Evolutionary conservation across 192 early-diverging fungal genomes (phyloP).

Genomic region (Gigaspora rosea): DNA sequence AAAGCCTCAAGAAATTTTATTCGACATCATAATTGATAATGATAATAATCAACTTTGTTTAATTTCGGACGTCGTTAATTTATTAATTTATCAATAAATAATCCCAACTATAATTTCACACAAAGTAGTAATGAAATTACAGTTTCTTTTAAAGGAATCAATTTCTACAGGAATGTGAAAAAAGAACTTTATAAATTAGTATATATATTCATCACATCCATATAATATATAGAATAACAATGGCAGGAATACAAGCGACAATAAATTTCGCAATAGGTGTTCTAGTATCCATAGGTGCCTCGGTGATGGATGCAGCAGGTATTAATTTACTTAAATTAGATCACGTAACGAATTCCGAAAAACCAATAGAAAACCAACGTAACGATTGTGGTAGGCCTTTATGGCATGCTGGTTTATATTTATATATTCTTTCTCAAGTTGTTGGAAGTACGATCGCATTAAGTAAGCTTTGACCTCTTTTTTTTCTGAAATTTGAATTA

Average conservation of each 20-base stretch:
- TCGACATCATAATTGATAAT: too few species aligned
- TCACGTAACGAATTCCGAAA: constrained; percentile 51
- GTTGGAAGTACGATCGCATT: constrained; percentile 60
- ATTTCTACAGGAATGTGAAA: too few species aligned
- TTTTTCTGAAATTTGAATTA: neutral
- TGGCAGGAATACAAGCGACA: neutral
- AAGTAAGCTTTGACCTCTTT: constrained; percentile 45
- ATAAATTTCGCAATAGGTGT: constrained; percentile 48
- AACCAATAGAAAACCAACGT: constrained; percentile 42
- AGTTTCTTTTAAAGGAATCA: too few species aligned
- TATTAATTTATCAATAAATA: too few species aligned
- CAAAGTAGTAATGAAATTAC: too few species aligned
- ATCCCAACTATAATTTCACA: too few species aligned
- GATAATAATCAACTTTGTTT: too few species aligned
- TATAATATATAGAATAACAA: too few species aligned
- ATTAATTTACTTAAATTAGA: constrained; percentile 60
- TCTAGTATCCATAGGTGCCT: constrained; percentile 44
- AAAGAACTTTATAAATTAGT: too few species aligned
- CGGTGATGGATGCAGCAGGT: constrained; percentile 57
- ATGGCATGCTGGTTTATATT: constrained; percentile 61
- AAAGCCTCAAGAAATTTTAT: too few species aligned
- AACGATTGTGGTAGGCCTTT: constrained; percentile 59
- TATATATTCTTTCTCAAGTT: constrained; percentile 54
- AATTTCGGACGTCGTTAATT: too few species aligned
- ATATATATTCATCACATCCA: too few species aligned